phyloP scores from a whole-genome alignment of 1,139 yeast species.

The Sugiyamaella grinbergsii region DNA sequence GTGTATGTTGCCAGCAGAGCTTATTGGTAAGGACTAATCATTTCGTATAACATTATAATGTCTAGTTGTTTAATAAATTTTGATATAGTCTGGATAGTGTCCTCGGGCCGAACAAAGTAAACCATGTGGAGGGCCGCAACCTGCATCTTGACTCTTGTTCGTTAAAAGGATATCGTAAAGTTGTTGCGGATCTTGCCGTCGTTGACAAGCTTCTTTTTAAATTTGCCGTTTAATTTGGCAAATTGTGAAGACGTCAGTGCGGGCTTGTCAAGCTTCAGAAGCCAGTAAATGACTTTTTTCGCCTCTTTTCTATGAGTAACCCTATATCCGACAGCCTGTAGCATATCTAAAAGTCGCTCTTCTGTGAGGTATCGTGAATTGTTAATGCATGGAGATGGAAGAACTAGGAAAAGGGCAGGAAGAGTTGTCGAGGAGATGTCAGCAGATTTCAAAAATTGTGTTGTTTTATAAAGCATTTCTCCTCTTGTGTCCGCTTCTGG shows the following conservation, averaged over 20 bases:
- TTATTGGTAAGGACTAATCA: slow-evolving; percentile 12
- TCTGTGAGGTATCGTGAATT: slow-evolving; percentile 79
- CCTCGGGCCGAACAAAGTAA: no score
- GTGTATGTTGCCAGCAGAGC: slow-evolving; percentile 31
- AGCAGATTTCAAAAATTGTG: slow-evolving; percentile 52
- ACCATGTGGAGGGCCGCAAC: no score
- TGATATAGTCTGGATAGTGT: no score
- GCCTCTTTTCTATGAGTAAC: slow-evolving; percentile 57
- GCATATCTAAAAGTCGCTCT: slow-evolving; percentile 49
- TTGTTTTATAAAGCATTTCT: slow-evolving; percentile 66
- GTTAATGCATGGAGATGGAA: slow-evolving; percentile 82
- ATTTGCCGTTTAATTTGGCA: slow-evolving; percentile 20
- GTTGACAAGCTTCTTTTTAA: slow-evolving; percentile 32
- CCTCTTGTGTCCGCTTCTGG: slow-evolving; percentile 74
- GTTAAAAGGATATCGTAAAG: slow-evolving; percentile 31
- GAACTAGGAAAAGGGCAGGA: slow-evolving; percentile 65
- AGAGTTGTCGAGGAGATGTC: slow-evolving; percentile 34
- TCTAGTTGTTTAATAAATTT: no score
- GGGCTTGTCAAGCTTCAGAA: slow-evolving; percentile 41
- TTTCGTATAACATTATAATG: neutral
- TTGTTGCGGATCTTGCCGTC: slow-evolving; percentile 38
- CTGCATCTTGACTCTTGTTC: no score
- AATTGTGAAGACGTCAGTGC: slow-evolving; percentile 13
- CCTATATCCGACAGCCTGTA: slow-evolving; percentile 61
- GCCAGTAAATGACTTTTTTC: slow-evolving; percentile 76